These are phyloP conservation scores for Achlya hypogyna DNA, from an alignment of 352 stramenopile species.

Conservation along the genomic window DNA sequence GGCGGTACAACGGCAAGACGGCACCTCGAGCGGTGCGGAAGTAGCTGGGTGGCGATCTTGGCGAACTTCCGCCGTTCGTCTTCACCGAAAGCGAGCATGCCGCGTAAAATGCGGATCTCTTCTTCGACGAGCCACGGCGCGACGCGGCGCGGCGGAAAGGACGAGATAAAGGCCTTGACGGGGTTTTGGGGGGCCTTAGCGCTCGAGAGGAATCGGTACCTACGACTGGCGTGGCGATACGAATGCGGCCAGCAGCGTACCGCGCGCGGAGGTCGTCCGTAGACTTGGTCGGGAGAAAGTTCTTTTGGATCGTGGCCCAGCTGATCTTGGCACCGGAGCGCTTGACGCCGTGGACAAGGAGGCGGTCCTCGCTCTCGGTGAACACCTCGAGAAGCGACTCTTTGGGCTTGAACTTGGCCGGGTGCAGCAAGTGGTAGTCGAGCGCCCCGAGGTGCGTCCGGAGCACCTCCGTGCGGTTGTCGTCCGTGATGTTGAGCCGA, in stretches of 20 bases:
- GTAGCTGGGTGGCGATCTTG: conserved; percentile 38
- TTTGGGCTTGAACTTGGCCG: conserved; percentile 24
- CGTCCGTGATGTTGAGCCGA: conserved; percentile 34
- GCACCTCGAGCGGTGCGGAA: conserved; percentile 44
- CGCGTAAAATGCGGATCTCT: conserved; percentile 63
- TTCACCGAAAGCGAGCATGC: conserved; percentile 49
- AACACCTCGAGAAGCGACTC: conserved; percentile 31
- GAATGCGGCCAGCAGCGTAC: background rate
- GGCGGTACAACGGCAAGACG: background rate
- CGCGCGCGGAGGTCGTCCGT: conserved; percentile 39
- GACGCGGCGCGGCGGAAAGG: conserved; percentile 30
- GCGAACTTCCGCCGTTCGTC: conserved; percentile 52
- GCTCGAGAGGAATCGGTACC: conserved; percentile 59
- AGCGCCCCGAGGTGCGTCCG: conserved; percentile 56
- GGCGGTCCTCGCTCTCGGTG: conserved; percentile 42
- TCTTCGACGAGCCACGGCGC: conserved; percentile 67
- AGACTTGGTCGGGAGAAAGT: conserved; percentile 56
- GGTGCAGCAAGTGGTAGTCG: conserved; percentile 52
- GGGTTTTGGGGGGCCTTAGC: conserved; percentile 46
- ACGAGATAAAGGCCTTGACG: conserved; percentile 49
- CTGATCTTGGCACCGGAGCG: conserved; percentile 40
- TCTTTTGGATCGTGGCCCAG: conserved; percentile 51
- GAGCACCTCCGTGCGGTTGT: conserved; percentile 42
- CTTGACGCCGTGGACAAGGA: conserved; percentile 61
- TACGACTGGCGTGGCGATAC: background rate